phyloP scores from a whole-genome alignment of 441 rosid genomes.

The Adansonia gregorii region DNA sequence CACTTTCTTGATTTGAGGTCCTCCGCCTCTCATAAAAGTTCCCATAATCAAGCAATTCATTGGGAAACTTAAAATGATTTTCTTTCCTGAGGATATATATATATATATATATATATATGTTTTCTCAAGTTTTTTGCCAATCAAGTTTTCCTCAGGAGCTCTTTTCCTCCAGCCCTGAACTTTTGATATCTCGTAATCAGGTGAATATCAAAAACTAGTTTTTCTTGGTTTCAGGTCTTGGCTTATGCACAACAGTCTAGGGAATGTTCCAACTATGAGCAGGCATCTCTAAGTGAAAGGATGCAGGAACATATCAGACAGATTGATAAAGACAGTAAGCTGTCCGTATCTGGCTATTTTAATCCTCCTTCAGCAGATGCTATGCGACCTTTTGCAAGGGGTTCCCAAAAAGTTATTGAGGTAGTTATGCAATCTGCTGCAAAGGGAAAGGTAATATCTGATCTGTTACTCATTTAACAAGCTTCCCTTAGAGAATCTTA shows the following conservation, averaged over 20 bases:
- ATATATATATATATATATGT: not conserved
- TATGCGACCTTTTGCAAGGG: constrained; percentile 94
- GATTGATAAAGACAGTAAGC: constrained; percentile 92
- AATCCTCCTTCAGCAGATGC: constrained; percentile 98
- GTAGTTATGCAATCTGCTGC: constrained; percentile 99
- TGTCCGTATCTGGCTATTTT: constrained; percentile 74
- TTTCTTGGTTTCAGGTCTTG: constrained; percentile 58
- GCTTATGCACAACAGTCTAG: constrained; percentile 97
- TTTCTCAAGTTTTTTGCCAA: constrained; percentile 5
- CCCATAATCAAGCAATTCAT: not conserved
- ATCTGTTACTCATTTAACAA: too few relatives aligned
- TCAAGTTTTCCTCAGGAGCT: not conserved
- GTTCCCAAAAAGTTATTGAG: constrained; percentile 99
- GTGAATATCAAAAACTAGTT: too few relatives aligned
- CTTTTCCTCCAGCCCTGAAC: constrained; percentile 17
- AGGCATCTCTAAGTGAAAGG: constrained; percentile 91
- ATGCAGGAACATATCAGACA: constrained; percentile 98
- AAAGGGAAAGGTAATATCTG: constrained; percentile 79
- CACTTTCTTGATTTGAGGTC: not conserved
- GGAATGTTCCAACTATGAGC: constrained; percentile 96
- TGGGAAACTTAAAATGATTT: not conserved
- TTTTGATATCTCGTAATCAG: too few relatives aligned
- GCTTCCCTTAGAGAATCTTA: too few relatives aligned
- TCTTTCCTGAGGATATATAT: not conserved
- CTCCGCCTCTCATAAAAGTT: not conserved